Conservation (phyloP, 2,329 filamentous ascomycete genomes). For the Cryphonectria carpinicola region DNA sequence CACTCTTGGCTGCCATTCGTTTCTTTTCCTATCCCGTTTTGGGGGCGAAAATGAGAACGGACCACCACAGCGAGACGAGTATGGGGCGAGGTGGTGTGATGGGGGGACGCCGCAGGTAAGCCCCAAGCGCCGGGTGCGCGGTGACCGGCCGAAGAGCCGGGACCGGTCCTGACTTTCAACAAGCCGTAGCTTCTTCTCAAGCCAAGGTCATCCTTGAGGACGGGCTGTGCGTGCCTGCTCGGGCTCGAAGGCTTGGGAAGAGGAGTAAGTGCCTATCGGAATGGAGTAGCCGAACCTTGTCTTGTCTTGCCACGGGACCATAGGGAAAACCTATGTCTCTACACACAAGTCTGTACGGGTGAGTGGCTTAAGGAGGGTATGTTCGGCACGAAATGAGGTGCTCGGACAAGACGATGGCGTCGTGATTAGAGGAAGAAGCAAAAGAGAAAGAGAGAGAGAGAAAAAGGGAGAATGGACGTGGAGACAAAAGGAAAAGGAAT, state of each 20-base stretch:
- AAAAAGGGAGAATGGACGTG: not conserved
- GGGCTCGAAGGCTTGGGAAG: not conserved
- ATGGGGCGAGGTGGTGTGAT: not conserved
- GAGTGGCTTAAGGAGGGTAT: not conserved
- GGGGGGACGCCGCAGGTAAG: not conserved
- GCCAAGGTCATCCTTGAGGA: not conserved
- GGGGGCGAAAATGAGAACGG: too few relatives aligned
- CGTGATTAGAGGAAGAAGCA: not conserved
- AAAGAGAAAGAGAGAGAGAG: not conserved
- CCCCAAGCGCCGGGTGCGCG: not conserved
- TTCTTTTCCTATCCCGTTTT: not conserved
- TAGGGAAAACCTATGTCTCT: not conserved
- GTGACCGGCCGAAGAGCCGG: conserved; percentile 5
- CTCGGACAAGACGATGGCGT: conserved; percentile 1
- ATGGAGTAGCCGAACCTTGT: not conserved
- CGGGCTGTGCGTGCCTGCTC: not conserved
- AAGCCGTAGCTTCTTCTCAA: not conserved
- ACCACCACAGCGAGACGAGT: not conserved
- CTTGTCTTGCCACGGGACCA: not conserved
- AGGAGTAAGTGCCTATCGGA: not conserved
- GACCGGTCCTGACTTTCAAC: not conserved
- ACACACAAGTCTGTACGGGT: not conserved
- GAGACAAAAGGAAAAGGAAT: conserved; percentile 5
- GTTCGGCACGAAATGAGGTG: not conserved
- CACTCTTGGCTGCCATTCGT: not conserved